These are phyloP conservation scores for Trichocladium antarcticum DNA, from an alignment of 495 filamentous ascomycete species.

Conservation along the genomic window DNA sequence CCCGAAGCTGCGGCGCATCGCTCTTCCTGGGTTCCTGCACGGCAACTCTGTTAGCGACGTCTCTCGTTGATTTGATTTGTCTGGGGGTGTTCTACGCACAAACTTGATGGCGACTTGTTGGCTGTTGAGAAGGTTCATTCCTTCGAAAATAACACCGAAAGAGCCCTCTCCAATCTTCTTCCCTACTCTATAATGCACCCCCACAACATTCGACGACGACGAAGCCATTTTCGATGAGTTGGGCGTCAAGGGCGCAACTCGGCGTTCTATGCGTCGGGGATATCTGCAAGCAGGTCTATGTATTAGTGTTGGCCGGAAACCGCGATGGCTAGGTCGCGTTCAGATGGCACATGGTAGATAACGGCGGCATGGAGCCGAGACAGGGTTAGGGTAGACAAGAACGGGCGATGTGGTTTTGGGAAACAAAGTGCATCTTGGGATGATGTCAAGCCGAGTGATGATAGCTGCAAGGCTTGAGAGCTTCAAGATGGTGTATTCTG, in stretches of 20 bases:
- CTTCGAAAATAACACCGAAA: slow-evolving; percentile 98
- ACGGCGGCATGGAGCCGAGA: neutral
- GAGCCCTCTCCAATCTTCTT: slow-evolving; percentile 99
- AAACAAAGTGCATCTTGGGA: too few species aligned
- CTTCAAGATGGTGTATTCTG: too few species aligned
- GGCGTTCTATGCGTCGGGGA: neutral
- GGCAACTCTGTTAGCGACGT: neutral
- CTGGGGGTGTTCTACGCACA: slow-evolving; percentile 44
- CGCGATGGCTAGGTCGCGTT: neutral
- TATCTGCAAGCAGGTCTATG: neutral
- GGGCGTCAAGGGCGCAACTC: neutral
- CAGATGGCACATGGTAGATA: too few species aligned
- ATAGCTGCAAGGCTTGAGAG: neutral
- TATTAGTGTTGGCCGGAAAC: neutral
- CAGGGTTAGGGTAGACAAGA: neutral
- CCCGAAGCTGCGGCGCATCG: slow-evolving; percentile 92
- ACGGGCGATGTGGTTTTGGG: too few species aligned
- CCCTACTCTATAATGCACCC: slow-evolving; percentile 96
- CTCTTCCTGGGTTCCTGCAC: slow-evolving; percentile 91
- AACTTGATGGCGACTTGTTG: slow-evolving; percentile 99
- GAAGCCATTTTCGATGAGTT: slow-evolving; percentile 57
- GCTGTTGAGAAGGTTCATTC: slow-evolving; percentile 96
- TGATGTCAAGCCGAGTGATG: too few species aligned
- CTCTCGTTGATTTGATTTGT: neutral
- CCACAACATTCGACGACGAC: slow-evolving; percentile 94